These are phyloP conservation scores for Sanghuangporus sanghuang DNA, from an alignment of 1,284 basidiomycete genomes.

Conservation along the genomic window DNA sequence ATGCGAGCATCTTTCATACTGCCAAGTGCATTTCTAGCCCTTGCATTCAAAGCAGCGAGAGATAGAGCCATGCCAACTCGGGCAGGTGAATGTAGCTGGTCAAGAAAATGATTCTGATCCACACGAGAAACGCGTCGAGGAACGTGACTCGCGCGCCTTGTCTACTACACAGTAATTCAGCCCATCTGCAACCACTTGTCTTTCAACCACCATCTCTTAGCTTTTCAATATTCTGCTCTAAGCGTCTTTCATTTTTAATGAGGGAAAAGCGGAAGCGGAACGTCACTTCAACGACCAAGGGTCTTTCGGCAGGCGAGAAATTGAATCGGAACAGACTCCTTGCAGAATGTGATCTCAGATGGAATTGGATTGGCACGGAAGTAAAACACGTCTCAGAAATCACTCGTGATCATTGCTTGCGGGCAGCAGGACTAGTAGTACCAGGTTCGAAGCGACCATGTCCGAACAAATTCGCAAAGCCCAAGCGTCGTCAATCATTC, in stretches of 20 bases:
- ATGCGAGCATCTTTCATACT: slow-evolving; percentile 9
- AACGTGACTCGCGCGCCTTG: neutral
- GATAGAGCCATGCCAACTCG: neutral
- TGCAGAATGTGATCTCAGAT: slow-evolving; percentile 44
- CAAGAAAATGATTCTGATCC: neutral
- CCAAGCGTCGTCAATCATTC: slow-evolving; percentile 12
- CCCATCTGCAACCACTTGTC: neutral
- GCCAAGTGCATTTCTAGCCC: neutral
- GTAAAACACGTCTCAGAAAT: slow-evolving; percentile 52
- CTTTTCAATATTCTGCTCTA: neutral
- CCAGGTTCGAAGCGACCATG: slow-evolving; percentile 46
- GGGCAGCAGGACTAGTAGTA: slow-evolving; percentile 61
- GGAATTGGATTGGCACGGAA: slow-evolving; percentile 76
- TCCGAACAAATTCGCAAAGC: slow-evolving; percentile 44
- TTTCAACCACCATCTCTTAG: neutral
- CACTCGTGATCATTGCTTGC: slow-evolving; percentile 54
- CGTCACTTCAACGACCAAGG: slow-evolving; percentile 39
- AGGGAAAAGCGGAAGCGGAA: slow-evolving; percentile 59
- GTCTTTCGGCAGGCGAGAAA: slow-evolving; percentile 52
- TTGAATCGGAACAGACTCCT: slow-evolving; percentile 53
- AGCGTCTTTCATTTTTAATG: slow-evolving; percentile 32
- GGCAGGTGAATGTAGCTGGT: neutral
- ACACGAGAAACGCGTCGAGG: neutral
- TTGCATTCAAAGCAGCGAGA: neutral
- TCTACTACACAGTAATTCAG: neutral